phyloP scores from a whole-genome alignment of 805 yeast species.

The Debaryomyces maramus region DNA sequence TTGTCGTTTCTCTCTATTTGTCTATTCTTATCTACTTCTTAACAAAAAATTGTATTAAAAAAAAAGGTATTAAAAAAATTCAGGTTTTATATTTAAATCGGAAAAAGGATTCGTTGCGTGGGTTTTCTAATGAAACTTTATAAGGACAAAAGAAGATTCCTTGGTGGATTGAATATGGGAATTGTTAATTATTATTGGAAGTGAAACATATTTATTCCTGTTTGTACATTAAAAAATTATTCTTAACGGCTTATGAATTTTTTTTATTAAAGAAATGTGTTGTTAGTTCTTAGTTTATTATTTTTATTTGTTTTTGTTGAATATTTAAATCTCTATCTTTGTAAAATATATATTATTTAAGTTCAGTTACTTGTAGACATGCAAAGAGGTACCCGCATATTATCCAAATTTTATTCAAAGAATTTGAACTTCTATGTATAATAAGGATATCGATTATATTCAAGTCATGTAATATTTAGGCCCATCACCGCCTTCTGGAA shows the following conservation, averaged over 20 bases:
- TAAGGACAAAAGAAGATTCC: no score
- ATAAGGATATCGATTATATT: no score
- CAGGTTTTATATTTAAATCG: not conserved
- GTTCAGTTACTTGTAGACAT: not conserved
- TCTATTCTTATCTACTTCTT: not conserved
- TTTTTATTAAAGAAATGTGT: not conserved
- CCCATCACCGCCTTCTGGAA: conserved; percentile 99
- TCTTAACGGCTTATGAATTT: conserved; percentile 1
- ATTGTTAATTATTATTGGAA: not conserved
- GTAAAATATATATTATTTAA: conserved; percentile 4
- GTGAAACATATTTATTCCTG: conserved; percentile 12
- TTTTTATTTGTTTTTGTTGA: conserved; percentile 1
- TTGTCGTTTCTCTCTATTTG: not conserved
- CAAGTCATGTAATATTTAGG: conserved; percentile 90
- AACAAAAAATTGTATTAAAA: conserved; percentile 1
- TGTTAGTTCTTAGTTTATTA: not conserved
- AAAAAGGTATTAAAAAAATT: not conserved
- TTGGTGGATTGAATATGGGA: not conserved
- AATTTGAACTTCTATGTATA: no score
- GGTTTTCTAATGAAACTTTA: no score
- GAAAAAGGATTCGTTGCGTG: not conserved
- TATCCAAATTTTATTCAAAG: no score
- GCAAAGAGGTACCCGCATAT: no score
- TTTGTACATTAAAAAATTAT: conserved; percentile 14
- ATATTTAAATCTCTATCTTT: conserved; percentile 1